These are phyloP conservation scores for Tolypocladium pustulatum DNA, from an alignment of 2,329 filamentous ascomycete genomes.

Conservation along the genomic window DNA sequence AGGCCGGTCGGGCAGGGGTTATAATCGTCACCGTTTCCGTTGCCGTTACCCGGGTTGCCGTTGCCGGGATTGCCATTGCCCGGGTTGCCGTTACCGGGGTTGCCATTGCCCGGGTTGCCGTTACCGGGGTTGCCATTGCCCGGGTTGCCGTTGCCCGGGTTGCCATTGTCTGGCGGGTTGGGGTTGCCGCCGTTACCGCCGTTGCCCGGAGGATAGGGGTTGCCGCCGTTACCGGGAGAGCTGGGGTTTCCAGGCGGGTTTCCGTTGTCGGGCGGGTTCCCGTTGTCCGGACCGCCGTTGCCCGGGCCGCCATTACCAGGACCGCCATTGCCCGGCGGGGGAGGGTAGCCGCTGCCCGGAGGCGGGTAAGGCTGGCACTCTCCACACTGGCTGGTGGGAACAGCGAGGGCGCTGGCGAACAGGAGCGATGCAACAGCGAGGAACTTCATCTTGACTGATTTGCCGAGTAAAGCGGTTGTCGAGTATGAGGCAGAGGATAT, in stretches of 20 bases:
- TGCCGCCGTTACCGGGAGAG: neutral
- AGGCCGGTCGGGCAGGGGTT: slow-evolving; percentile 3
- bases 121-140: neutral
- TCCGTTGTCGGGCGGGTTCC: neutral
- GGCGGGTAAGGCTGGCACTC: neutral
- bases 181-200: neutral
- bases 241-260: neutral
- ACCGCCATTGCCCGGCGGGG: neutral
- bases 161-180: neutral
- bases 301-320: too few species aligned
- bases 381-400: neutral
- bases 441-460: neutral
- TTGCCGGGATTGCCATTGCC: neutral
- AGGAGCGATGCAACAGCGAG: neutral
- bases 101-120: neutral
- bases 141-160: neutral
- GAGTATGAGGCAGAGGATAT: neutral
- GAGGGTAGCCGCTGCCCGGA: neutral
- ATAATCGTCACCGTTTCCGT: neutral
- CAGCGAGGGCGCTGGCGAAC: neutral
- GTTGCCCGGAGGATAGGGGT: neutral
- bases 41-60: neutral
- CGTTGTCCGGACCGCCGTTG: neutral
- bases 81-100: neutral
- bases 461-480: neutral